Conservation (phyloP, 805 yeast genomes). For the Candida rishiriensis region DNA sequence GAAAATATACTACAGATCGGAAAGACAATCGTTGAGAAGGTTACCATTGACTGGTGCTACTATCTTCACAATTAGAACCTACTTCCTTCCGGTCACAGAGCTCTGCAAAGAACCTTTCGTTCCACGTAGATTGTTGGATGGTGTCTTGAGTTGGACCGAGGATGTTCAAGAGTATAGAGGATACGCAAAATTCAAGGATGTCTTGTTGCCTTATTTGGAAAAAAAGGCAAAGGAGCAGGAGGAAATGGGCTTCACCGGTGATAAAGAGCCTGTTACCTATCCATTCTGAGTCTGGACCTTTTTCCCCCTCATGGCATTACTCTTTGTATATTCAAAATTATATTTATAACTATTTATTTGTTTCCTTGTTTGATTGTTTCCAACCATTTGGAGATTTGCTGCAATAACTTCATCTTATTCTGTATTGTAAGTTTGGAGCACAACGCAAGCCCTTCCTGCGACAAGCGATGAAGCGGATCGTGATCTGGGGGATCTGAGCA, state of each 20-base stretch:
- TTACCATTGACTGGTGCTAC: constrained; percentile 56
- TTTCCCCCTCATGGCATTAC: too few relatives aligned
- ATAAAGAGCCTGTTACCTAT: constrained; percentile 37
- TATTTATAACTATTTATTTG: too few relatives aligned
- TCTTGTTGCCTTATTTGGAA: constrained; percentile 50
- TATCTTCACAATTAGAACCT: constrained; percentile 59
- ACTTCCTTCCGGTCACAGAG: constrained; percentile 51
- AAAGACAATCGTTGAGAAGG: constrained; percentile 59
- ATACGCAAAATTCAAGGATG: constrained; percentile 46
- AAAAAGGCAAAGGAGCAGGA: constrained; percentile 46
- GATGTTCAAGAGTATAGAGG: constrained; percentile 64
- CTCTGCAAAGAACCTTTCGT: constrained; percentile 56
- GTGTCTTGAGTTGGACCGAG: constrained; percentile 53
- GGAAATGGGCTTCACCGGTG: constrained; percentile 34
- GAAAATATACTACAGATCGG: constrained; percentile 54
- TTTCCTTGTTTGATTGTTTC: too few relatives aligned
- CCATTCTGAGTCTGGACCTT: constrained; percentile 32
- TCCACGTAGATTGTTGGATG: constrained; percentile 56
- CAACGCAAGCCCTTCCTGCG: too few relatives aligned
- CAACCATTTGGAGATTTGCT: too few relatives aligned
- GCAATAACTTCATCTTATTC: too few relatives aligned
- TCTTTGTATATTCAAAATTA: too few relatives aligned
- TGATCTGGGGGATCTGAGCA: too few relatives aligned
- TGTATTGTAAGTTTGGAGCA: too few relatives aligned
- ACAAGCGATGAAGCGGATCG: too few relatives aligned